Conservation (phyloP, 106 monocot genomes). For the Ottelia alismoides region DNA sequence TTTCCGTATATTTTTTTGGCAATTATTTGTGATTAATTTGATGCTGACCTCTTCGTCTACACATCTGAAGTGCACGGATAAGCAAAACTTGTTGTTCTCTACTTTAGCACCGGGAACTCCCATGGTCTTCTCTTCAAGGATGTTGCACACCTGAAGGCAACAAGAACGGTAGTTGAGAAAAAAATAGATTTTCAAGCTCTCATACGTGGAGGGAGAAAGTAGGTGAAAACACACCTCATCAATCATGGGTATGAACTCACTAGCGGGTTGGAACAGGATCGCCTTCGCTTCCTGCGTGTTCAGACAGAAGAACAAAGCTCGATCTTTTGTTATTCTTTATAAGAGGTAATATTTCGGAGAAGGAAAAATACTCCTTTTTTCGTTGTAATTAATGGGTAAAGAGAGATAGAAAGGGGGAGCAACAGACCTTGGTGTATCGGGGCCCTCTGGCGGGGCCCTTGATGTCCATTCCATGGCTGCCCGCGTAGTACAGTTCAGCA, state of each 20-base stretch:
- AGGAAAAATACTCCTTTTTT: not conserved
- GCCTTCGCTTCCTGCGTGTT: not conserved
- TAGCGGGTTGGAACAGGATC: constrained; percentile 60
- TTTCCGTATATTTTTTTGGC: not conserved
- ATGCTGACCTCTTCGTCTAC: constrained; percentile 63
- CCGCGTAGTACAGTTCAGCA: constrained; percentile 68
- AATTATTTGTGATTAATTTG: not conserved
- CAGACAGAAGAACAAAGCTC: not conserved
- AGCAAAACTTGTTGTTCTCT: constrained; percentile 79
- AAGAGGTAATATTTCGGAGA: not conserved
- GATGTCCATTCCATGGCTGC: constrained; percentile 90
- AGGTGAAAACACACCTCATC: constrained; percentile 28
- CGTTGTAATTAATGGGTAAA: not conserved
- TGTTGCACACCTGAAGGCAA: constrained; percentile 27
- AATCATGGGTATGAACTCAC: constrained; percentile 77
- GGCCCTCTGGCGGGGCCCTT: constrained; percentile 34
- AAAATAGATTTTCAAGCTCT: too few relatives aligned
- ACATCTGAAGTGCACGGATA: constrained; percentile 74
- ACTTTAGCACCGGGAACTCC: constrained; percentile 36
- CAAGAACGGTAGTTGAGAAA: not conserved
- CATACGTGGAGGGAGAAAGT: too few relatives aligned
- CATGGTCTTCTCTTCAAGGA: constrained; percentile 52
- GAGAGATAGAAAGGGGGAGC: not conserved
- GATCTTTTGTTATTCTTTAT: not conserved
- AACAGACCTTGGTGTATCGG: constrained; percentile 5